phyloP scores from a whole-genome alignment of 108 stramenopile species.

The Cyclostephanos tholiformis region DNA sequence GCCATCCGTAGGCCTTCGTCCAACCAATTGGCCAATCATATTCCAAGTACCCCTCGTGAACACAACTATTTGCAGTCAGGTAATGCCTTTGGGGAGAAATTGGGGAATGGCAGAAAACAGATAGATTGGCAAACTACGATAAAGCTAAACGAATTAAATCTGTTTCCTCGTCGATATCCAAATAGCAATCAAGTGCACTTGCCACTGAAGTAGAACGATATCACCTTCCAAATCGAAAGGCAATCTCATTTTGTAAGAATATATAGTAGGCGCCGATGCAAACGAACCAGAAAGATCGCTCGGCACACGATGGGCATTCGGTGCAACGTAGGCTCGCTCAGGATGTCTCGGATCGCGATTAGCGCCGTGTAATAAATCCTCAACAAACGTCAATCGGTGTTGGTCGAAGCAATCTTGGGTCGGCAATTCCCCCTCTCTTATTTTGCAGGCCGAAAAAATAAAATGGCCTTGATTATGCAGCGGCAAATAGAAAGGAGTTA shows the following conservation, averaged over 20 bases:
- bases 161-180: neutral
- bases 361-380: slow-evolving; percentile 53
- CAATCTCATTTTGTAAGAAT: slow-evolving; percentile 47
- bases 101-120: no score
- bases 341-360: slow-evolving; percentile 55
- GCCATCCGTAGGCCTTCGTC: neutral
- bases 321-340: slow-evolving; percentile 64
- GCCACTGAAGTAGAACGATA: slow-evolving; percentile 71
- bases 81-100: slow-evolving; percentile 32
- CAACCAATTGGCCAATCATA: slow-evolving; percentile 48
- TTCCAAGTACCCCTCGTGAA: slow-evolving; percentile 38
- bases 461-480: slow-evolving; percentile 49
- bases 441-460: slow-evolving; percentile 56
- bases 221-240: slow-evolving; percentile 59
- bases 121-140: neutral
- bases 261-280: neutral
- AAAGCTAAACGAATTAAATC: neutral
- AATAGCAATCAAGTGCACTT: neutral
- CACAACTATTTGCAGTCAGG: slow-evolving; percentile 50
- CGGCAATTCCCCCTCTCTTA: slow-evolving; percentile 40
- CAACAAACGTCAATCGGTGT: slow-evolving; percentile 56
- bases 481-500: no score
- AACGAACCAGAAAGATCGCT: neutral
- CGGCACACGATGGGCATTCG: neutral
- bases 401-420: slow-evolving; percentile 65